Percentiles rank a stretch among this genome's conserved stretches.
phyloP scores from a whole-genome alignment of 1,284 basidiomycete genomes.

The Fomitopsis schrenkii region DNA sequence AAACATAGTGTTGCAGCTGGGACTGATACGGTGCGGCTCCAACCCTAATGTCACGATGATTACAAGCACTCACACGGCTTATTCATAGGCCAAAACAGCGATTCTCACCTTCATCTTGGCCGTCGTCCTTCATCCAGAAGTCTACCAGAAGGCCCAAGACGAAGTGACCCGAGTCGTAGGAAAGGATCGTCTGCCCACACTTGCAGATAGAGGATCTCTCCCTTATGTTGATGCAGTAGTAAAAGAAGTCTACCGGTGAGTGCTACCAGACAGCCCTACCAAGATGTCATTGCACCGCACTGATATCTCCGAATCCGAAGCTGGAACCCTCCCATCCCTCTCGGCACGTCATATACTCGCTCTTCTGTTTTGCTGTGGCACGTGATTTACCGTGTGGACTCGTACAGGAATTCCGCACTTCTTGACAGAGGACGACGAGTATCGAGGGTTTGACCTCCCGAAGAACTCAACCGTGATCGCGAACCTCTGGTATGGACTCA shows the following conservation, averaged over 20 bases:
- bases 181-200: constrained; percentile 10
- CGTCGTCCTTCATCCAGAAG: constrained; percentile 1
- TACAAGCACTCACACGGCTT: background rate
- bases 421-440: background rate
- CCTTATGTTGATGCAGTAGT: constrained; percentile 31
- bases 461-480: background rate
- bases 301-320: background rate
- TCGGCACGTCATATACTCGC: background rate
- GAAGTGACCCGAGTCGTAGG: background rate
- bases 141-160: constrained; percentile 8
- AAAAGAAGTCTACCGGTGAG: constrained; percentile 24
- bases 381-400: background rate
- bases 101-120: background rate
- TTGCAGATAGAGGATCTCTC: constrained; percentile 15
- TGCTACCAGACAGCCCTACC: background rate
- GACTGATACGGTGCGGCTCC: constrained; percentile 3
- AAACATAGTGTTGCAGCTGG: background rate
- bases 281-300: too few relatives aligned
- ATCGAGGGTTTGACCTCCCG: background rate
- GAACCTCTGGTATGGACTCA: background rate
- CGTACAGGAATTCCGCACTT: background rate
- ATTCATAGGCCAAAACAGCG: background rate
- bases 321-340: background rate
- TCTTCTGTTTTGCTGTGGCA: too few relatives aligned
- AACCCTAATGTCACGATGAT: too few relatives aligned